Evolutionary conservation across 768 basidiomycete species (phyloP).

Genomic region (Lyophyllum shimeji): DNA sequence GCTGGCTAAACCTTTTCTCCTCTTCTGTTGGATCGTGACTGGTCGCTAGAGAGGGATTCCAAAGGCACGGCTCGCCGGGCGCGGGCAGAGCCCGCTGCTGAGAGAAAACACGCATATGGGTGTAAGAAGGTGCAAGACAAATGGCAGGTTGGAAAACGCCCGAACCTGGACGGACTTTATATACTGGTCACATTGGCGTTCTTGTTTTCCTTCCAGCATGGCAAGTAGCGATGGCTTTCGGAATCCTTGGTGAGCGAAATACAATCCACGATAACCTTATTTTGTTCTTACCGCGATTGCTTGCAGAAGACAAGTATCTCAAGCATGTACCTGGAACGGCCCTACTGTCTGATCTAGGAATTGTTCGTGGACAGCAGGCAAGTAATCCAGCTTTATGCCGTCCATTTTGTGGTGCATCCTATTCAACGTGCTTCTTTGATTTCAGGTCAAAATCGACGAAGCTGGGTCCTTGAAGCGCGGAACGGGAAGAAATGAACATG

Average conservation of each 20-base stretch:
- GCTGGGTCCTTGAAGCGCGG: conserved; percentile 35
- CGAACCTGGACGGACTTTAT: neutral
- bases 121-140: neutral
- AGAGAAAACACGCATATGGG: neutral
- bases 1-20: neutral
- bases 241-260: conserved; percentile 32
- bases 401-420: too few species aligned
- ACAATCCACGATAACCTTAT: neutral
- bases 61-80: too few species aligned
- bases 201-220: neutral
- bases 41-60: neutral
- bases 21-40: neutral
- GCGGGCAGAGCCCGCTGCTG: neutral
- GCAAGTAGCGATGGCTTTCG: conserved; percentile 27
- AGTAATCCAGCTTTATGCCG: neutral
- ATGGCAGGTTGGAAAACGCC: neutral
- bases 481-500: conserved; percentile 34
- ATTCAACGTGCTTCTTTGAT: neutral
- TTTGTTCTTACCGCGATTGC: neutral
- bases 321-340: conserved; percentile 40
- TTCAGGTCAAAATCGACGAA: conserved; percentile 31
- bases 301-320: conserved; percentile 35
- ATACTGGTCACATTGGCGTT: neutral
- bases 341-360: conserved; percentile 36
- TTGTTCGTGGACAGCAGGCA: conserved; percentile 34